Evolutionary conservation across 164 flowering plant genomes (phyloP).

Genomic region (Cinnamomum chago): DNA sequence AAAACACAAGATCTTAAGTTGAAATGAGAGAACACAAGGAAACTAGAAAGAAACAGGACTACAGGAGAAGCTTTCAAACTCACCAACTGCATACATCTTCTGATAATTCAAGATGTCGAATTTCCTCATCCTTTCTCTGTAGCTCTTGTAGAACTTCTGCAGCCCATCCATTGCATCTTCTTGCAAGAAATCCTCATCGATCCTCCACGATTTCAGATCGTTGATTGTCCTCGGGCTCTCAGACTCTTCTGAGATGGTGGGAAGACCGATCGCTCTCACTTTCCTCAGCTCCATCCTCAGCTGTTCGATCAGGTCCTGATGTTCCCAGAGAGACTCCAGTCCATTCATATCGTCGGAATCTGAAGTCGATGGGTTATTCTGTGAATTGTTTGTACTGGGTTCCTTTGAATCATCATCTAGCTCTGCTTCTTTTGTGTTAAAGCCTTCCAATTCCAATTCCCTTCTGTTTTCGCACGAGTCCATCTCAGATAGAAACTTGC

Average conservation of each 20-base stretch:
- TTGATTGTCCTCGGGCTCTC: constrained; percentile 67
- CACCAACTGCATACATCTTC: constrained; percentile 92
- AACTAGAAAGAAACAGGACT: neutral
- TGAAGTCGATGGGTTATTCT: constrained; percentile 15
- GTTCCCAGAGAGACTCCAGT: constrained; percentile 79
- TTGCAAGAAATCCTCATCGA: constrained; percentile 66
- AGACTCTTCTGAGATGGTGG: constrained; percentile 82
- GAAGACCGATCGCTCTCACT: constrained; percentile 74
- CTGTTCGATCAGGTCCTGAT: constrained; percentile 88
- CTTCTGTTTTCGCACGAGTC: constrained; percentile 13
- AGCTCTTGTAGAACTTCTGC: constrained; percentile 77
- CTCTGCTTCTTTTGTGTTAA: neutral
- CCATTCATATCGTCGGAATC: constrained; percentile 42
- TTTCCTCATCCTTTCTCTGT: constrained; percentile 82
- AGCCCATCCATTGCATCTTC: constrained; percentile 57
- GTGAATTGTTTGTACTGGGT: constrained; percentile 2
- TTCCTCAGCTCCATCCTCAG: constrained; percentile 75
- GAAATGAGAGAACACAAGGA: neutral
- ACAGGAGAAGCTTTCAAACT: constrained; percentile 10
- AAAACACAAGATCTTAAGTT: neutral
- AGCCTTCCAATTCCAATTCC: constrained; percentile 1
- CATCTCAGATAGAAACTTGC: constrained; percentile 20
- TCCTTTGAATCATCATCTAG: neutral
- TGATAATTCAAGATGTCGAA: constrained; percentile 91
- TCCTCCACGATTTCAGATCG: constrained; percentile 88